Conservation (phyloP, 495 filamentous ascomycete species). For the Rostrohypoxylon terebratum region DNA sequence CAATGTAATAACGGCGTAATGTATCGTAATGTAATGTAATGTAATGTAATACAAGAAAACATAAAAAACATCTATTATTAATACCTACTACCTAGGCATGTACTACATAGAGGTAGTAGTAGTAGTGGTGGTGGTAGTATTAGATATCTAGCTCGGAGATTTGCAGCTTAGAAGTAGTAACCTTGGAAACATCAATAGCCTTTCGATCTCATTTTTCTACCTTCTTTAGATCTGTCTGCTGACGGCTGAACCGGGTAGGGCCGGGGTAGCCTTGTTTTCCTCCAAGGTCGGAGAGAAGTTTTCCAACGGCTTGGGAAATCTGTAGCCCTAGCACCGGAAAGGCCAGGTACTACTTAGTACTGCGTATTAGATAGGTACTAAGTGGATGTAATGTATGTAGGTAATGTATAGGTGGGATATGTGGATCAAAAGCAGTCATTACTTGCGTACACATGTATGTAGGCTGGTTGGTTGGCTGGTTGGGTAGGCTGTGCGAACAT, state of each 20-base stretch:
- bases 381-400: too few relatives aligned
- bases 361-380: not conserved
- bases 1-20: slow-evolving; percentile 5
- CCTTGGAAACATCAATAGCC: not conserved
- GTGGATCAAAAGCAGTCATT: slow-evolving; percentile 30
- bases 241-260: slow-evolving; percentile 23
- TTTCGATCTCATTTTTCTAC: slow-evolving; percentile 14
- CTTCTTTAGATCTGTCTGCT: slow-evolving; percentile 13
- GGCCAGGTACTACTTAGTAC: not conserved
- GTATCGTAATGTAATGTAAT: not conserved
- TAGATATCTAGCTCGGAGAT: slow-evolving; percentile 16
- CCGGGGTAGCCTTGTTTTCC: slow-evolving; percentile 37
- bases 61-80: too few relatives aligned
- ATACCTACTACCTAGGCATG: too few relatives aligned
- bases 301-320: slow-evolving; percentile 40
- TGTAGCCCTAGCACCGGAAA: not conserved
- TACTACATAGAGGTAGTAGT: too few relatives aligned
- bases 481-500: slow-evolving; percentile 14
- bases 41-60: too few relatives aligned
- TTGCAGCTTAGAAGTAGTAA: not conserved
- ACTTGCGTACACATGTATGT: slow-evolving; percentile 20
- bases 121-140: too few relatives aligned
- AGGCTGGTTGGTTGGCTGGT: too few relatives aligned
- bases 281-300: slow-evolving; percentile 38
- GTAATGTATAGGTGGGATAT: slow-evolving; percentile 37